phyloP scores from a whole-genome alignment of 208 protist genomes.

The Crithidia bombi region DNA sequence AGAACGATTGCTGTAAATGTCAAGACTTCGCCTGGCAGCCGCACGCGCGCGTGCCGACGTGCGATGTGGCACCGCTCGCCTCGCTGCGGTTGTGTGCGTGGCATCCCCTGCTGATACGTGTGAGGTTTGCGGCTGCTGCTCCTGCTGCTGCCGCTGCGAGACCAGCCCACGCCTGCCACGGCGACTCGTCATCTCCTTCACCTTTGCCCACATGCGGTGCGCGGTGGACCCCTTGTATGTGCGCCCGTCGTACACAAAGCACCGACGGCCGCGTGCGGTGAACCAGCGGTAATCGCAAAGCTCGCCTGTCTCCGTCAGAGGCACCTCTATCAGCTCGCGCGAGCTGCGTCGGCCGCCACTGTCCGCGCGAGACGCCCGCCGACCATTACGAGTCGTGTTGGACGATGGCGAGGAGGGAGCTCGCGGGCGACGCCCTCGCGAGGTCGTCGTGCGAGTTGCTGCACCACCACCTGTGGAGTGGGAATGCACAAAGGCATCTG shows the following conservation, averaged over 20 bases:
- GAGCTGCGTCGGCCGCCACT: neutral
- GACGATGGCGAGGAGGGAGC: neutral
- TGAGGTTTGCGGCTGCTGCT: too few relatives aligned
- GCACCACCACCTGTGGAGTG: neutral
- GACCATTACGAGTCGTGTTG: neutral
- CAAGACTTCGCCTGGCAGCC: neutral
- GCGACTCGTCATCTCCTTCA: conserved; percentile 36
- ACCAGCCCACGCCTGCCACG: neutral
- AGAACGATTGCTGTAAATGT: neutral
- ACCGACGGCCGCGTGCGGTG: conserved; percentile 54
- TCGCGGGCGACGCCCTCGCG: neutral
- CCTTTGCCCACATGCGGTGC: conserved; percentile 70
- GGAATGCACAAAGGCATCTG: neutral
- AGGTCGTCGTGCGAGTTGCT: too few relatives aligned
- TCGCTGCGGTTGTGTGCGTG: neutral
- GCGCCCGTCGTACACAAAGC: conserved; percentile 65
- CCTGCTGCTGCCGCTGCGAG: neutral
- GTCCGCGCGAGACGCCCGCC: neutral
- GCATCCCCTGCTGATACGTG: too few relatives aligned
- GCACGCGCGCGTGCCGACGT: neutral
- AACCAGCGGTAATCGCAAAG: conserved; percentile 67
- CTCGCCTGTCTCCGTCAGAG: conserved; percentile 45
- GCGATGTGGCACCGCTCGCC: neutral
- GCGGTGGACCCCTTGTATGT: conserved; percentile 66
- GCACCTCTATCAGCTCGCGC: conserved; percentile 13